Conservation (phyloP, 805 yeast species). For the Wickerhamomyces rabaulensis region DNA sequence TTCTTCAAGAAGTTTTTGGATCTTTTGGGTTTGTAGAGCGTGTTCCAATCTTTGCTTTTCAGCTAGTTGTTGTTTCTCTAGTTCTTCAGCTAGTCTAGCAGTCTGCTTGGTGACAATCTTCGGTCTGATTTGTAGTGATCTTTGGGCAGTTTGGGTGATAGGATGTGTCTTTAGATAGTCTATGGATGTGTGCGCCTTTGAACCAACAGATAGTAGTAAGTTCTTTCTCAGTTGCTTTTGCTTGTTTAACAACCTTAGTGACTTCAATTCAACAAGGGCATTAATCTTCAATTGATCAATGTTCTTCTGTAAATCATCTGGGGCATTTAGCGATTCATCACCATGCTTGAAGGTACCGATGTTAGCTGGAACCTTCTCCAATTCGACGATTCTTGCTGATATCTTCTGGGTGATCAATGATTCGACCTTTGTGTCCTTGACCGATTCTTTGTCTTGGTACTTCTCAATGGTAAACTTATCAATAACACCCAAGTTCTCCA, state of each 20-base stretch:
- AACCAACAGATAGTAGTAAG: constrained; percentile 46
- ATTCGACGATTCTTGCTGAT: constrained; percentile 49
- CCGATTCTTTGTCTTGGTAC: constrained; percentile 21
- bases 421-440: constrained; percentile 41
- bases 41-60: constrained; percentile 52
- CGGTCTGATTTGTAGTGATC: constrained; percentile 62
- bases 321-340: constrained; percentile 37
- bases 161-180: constrained; percentile 48
- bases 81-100: constrained; percentile 66
- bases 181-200: constrained; percentile 50
- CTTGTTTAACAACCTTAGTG: constrained; percentile 57
- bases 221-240: constrained; percentile 68
- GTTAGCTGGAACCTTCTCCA: constrained; percentile 66
- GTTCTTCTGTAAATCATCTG: constrained; percentile 39
- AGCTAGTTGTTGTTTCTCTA: constrained; percentile 64
- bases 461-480: constrained; percentile 16
- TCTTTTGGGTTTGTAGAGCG: constrained; percentile 44
- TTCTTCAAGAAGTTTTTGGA: constrained; percentile 32
- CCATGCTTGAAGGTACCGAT: constrained; percentile 51
- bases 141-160: constrained; percentile 57
- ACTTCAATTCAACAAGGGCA: constrained; percentile 65
- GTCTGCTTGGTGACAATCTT: constrained; percentile 72
- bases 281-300: constrained; percentile 58
- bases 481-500: constrained; percentile 25
- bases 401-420: constrained; percentile 48